phyloP scores from a whole-genome alignment of 495 filamentous ascomycete genomes.

The Jackrogersella minutella region DNA sequence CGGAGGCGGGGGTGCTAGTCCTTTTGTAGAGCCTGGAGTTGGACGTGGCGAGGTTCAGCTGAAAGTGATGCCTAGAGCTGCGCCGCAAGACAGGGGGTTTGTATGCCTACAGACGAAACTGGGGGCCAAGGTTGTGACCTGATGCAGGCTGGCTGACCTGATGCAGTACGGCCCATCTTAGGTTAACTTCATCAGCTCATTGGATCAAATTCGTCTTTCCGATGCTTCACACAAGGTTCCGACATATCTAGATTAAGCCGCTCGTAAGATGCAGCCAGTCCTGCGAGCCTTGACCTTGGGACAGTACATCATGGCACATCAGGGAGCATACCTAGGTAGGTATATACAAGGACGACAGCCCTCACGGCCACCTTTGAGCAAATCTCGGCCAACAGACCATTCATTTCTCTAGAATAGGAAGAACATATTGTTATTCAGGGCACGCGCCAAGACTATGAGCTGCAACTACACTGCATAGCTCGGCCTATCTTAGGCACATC shows the following conservation, averaged over 20 bases:
- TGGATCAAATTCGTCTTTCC: not conserved
- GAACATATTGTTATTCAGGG: not conserved
- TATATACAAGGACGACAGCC: no score
- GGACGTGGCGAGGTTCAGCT: not conserved
- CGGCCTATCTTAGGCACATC: constrained; percentile 81
- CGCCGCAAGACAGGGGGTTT: not conserved
- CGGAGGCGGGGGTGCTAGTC: not conserved
- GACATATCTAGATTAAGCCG: not conserved
- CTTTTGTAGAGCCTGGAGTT: not conserved
- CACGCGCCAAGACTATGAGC: constrained; percentile 47
- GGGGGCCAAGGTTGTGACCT: not conserved
- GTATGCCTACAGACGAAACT: not conserved
- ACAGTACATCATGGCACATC: no score
- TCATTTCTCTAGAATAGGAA: not conserved
- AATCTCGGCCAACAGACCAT: not conserved
- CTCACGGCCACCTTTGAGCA: no score
- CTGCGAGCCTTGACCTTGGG: no score
- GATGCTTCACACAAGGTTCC: not conserved
- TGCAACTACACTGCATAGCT: constrained; percentile 92
- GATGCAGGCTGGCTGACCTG: no score
- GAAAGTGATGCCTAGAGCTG: constrained; percentile 14
- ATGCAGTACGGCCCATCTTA: no score
- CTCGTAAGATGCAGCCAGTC: not conserved
- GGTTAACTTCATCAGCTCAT: no score
- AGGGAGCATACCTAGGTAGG: no score